These are phyloP conservation scores for Novymonas esmeraldas DNA, from an alignment of 208 protist genomes.

Conservation along the genomic window DNA sequence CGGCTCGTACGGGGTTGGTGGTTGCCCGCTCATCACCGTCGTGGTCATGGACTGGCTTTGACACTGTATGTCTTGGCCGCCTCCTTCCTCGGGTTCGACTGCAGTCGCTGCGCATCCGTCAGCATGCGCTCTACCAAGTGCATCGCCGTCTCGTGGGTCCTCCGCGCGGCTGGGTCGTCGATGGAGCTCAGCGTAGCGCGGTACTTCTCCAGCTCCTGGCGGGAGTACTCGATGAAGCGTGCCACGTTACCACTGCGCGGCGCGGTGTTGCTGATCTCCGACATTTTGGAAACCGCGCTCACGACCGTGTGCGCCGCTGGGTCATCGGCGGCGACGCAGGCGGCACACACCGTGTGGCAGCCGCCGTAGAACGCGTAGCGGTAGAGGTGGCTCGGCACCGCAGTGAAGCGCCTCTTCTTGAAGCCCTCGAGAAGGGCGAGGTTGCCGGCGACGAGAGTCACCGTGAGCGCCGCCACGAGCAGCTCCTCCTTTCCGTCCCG, in stretches of 20 bases:
- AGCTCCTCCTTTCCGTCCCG: neutral
- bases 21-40: no score
- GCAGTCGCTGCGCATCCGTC: no score
- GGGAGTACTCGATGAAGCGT: neutral
- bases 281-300: neutral
- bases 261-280: neutral
- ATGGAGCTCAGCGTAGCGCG: neutral
- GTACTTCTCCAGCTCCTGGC: neutral
- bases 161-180: neutral
- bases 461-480: neutral
- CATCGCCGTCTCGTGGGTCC: no score
- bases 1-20: no score
- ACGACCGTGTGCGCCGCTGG: neutral
- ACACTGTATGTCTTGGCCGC: no score
- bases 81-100: no score
- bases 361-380: neutral
- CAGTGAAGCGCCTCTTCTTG: neutral
- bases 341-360: neutral
- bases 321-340: neutral
- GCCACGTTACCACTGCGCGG: neutral
- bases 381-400: neutral
- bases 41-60: no score
- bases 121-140: no score
- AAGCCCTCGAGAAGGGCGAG: neutral
- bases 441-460: neutral